These are phyloP conservation scores for Candida multigemmis DNA, from an alignment of 805 yeast genomes.

Conservation along the genomic window DNA sequence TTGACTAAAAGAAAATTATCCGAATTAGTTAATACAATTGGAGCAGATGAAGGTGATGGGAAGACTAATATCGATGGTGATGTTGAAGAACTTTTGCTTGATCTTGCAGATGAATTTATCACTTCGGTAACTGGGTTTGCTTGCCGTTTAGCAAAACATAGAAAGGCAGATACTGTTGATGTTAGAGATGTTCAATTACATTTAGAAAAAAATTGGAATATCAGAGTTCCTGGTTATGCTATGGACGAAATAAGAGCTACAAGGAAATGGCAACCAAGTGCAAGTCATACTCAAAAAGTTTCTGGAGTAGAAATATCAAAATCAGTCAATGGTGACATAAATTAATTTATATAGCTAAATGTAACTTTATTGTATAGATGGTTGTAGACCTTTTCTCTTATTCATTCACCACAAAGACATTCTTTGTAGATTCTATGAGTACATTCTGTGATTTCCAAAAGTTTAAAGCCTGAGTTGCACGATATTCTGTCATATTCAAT, in stretches of 20 bases:
- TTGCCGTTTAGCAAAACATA: slow-evolving; percentile 88
- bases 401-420: slow-evolving; percentile 33
- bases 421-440: slow-evolving; percentile 27
- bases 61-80: slow-evolving; percentile 91
- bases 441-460: slow-evolving; percentile 65
- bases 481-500: slow-evolving; percentile 34
- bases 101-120: slow-evolving; percentile 93
- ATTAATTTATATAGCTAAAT: slow-evolving; percentile 4
- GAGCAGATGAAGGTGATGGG: slow-evolving; percentile 84
- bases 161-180: slow-evolving; percentile 81
- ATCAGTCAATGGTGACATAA: slow-evolving; percentile 45
- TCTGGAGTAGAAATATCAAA: slow-evolving; percentile 60
- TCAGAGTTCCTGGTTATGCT: slow-evolving; percentile 86
- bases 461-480: slow-evolving; percentile 26
- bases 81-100: slow-evolving; percentile 83
- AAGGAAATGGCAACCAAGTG: slow-evolving; percentile 61
- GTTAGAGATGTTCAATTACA: slow-evolving; percentile 87
- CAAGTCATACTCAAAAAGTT: slow-evolving; percentile 55
- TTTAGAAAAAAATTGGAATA: slow-evolving; percentile 88
- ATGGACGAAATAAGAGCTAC: slow-evolving; percentile 82
- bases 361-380: too few species aligned
- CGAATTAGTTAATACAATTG: slow-evolving; percentile 77
- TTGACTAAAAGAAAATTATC: slow-evolving; percentile 82
- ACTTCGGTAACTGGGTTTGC: slow-evolving; percentile 88
- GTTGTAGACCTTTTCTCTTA: too few species aligned